Percentiles rank a stretch among this genome's conserved stretches.
These are phyloP conservation scores for Pichia sp. DNA, from an alignment of 1,139 yeast species.

Conservation along the genomic window DNA sequence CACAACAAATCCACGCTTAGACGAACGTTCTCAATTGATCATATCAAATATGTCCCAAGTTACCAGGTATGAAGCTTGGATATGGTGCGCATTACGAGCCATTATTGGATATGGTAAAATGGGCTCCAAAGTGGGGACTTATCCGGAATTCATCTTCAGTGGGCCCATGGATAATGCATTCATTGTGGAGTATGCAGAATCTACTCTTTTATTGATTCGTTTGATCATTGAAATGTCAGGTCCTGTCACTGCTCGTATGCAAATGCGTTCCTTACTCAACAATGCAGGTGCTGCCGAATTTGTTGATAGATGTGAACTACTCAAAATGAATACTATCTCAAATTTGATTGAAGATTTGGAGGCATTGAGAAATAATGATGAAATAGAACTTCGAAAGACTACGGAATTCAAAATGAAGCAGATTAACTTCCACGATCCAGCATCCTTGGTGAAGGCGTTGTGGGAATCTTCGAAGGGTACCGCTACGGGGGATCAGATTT, in stretches of 20 bases:
- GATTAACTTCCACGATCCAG: constrained; percentile 67
- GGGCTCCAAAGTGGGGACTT: constrained; percentile 90
- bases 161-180: constrained; percentile 63
- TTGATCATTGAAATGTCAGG: constrained; percentile 61
- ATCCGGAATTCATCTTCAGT: constrained; percentile 68
- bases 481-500: constrained; percentile 62
- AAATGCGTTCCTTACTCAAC: constrained; percentile 67
- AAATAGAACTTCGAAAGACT: constrained; percentile 52
- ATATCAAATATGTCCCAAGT: constrained; percentile 25
- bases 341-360: constrained; percentile 62
- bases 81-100: constrained; percentile 62
- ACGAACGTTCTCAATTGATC: constrained; percentile 22
- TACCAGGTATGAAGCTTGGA: constrained; percentile 80
- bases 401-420: constrained; percentile 52
- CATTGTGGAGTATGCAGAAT: constrained; percentile 70
- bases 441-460: constrained; percentile 58
- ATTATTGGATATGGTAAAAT: constrained; percentile 82
- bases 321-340: constrained; percentile 57
- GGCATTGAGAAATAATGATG: constrained; percentile 64
- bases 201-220: constrained; percentile 72
- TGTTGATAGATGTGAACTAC: constrained; percentile 50
- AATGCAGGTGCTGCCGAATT: constrained; percentile 70
- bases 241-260: constrained; percentile 62
- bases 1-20: constrained; percentile 14
- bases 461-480: constrained; percentile 70